Percentiles rank a stretch among this genome's conserved stretches.
These are phyloP conservation scores for Isatis lusitanica DNA, from an alignment of 441 rosid species.

Conservation along the genomic window DNA sequence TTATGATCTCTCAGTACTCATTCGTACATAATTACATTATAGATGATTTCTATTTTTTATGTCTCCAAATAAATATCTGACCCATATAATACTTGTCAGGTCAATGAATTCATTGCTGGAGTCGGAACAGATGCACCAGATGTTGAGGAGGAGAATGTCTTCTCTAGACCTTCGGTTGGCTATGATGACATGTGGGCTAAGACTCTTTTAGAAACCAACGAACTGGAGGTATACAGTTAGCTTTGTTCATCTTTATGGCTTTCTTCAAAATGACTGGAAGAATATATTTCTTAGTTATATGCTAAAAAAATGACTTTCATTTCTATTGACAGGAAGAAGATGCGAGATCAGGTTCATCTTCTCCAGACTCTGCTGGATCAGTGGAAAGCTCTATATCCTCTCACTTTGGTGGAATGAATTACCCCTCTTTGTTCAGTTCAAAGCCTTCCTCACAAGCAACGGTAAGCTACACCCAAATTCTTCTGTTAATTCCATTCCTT, in stretches of 20 bases:
- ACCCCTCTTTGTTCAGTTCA: conserved; percentile 95
- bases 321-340: conserved; percentile 75
- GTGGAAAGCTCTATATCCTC: conserved; percentile 97
- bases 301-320: conserved; percentile 1
- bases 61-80: conserved; percentile 4
- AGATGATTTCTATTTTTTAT: background rate
- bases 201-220: conserved; percentile 86
- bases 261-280: conserved; percentile 7
- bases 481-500: background rate
- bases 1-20: conserved; percentile 2
- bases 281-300: background rate
- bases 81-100: conserved; percentile 49
- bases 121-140: conserved; percentile 99
- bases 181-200: conserved; percentile 99
- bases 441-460: conserved; percentile 68
- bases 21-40: background rate
- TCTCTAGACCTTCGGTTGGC: conserved; percentile 88
- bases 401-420: conserved; percentile 98
- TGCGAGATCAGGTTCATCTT: conserved; percentile 90
- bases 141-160: conserved; percentile 92
- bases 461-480: conserved; percentile 45
- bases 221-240: conserved; percentile 60
- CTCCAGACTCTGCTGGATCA: conserved; percentile 94
- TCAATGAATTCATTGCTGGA: conserved; percentile 95
- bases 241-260: conserved; percentile 10